Conservation (phyloP, 257 asterid species). For the Nicotiana otophora region DNA sequence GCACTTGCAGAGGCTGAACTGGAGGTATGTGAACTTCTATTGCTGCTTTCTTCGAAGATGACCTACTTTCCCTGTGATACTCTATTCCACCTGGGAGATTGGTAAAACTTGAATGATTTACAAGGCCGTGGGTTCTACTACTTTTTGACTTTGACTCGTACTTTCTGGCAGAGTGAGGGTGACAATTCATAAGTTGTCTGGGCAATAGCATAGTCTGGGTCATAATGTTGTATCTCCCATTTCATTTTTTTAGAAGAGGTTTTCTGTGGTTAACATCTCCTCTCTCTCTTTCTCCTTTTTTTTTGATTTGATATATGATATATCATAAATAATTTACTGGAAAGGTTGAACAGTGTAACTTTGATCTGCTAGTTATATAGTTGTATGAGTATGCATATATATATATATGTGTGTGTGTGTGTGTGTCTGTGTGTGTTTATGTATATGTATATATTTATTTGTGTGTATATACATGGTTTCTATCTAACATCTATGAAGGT, state of each 20-base stretch:
- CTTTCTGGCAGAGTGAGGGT: neutral
- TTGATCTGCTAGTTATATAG: neutral
- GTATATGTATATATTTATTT: neutral
- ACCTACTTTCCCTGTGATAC: neutral
- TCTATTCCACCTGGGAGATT: neutral
- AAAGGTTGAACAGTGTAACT: neutral
- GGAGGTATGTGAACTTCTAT: conserved; percentile 54
- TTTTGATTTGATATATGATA: neutral
- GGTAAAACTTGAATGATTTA: conserved; percentile 4
- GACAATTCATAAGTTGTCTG: neutral
- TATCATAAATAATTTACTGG: neutral
- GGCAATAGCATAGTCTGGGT: neutral
- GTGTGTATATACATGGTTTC: neutral
- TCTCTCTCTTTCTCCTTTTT: neutral
- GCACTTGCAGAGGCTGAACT: conserved; percentile 99
- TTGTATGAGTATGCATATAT: neutral
- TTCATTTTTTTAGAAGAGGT: neutral
- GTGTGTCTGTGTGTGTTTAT: neutral
- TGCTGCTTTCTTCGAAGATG: neutral
- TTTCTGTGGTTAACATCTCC: neutral
- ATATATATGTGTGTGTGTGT: neutral
- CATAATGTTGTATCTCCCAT: neutral
- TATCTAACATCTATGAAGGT: neutral
- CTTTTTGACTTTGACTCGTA: neutral
- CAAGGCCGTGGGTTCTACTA: neutral